These are phyloP conservation scores for Coniochaeta ligniaria DNA, from an alignment of 2,329 filamentous ascomycete species.

Conservation along the genomic window DNA sequence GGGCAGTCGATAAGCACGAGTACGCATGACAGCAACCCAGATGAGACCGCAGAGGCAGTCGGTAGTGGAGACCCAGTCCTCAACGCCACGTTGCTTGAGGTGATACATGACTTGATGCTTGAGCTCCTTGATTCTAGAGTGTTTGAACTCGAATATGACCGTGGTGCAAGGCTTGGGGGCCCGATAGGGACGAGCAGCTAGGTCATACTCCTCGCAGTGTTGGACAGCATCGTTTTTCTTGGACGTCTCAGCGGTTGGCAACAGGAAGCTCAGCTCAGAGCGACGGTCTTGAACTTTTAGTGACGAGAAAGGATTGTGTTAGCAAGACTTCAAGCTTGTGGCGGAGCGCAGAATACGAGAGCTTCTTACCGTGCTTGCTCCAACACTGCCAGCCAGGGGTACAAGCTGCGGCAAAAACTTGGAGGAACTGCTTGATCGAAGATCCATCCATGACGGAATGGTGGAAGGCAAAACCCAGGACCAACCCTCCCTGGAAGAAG, in stretches of 20 bases:
- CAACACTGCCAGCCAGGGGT: background rate
- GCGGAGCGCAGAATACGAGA: background rate
- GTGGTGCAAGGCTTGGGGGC: background rate
- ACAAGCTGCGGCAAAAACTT: background rate
- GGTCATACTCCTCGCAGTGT: background rate
- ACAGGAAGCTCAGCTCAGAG: background rate
- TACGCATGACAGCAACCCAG: background rate
- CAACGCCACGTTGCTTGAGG: background rate
- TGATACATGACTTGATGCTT: background rate
- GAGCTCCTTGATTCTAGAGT: background rate
- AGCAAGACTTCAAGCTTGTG: background rate
- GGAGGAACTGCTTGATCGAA: background rate
- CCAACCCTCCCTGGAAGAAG: background rate
- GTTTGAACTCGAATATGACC: background rate
- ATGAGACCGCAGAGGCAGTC: background rate
- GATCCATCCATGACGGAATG: background rate
- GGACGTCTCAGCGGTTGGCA: background rate
- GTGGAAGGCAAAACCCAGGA: background rate
- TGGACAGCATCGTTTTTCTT: background rate
- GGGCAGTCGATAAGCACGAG: background rate
- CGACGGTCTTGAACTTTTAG: background rate
- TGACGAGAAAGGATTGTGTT: background rate
- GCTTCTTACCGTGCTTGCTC: background rate
- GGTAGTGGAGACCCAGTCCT: background rate
- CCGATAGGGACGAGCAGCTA: background rate